Base-by-base conservation (phyloP, 2,329 filamentous ascomycete genomes). In the Neonectria magnoliae region DNA sequence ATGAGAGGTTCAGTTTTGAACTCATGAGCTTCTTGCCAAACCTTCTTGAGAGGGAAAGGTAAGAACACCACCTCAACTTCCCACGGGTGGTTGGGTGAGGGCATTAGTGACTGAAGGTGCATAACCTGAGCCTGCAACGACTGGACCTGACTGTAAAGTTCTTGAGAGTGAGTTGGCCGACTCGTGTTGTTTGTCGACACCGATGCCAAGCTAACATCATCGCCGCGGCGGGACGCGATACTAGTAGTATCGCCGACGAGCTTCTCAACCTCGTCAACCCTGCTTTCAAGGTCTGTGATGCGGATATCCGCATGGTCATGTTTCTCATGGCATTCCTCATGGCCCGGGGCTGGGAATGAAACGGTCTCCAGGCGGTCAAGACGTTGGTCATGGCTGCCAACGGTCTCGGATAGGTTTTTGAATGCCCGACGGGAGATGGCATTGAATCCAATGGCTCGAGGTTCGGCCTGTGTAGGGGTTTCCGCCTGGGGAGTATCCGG, bases 51-150 rank as follows among this genome's bases (percentile, higher is more conserved):
- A 1, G 85, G 83, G 76, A 93, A 95, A 1, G 92, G 92, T 8
- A 94, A 76, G 62, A 94, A 88, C 1, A 94, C 88, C 5, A 94
- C 90, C 73, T 94, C 91, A 2, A 95, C 81, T 68, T 91, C 87
- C 90, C 91, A 94, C 0, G 91, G 90, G 44, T 87, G 83, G 45
- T 80, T 78, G 29, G 82, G 81, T 0, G 90, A 88, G n/a, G 92
- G 91, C 31, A 88, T 77, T 10, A 85, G 81, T 6, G 84, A 83
- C 75, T 91, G 89, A 10, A 93, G 81, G 47, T 86, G 81, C 31
- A 81, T 77, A 53, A 88, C 78, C 65, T 86, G 84, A 3, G 82
- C 81, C 67, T 84, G 82, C 1, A 88, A 76, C 7, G 76, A 75
- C 67, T 86, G 81, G 2, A 89, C 78, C 66, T 88, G 83, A 54